phyloP scores from a whole-genome alignment of 192 early-diverging fungal genomes.

The Linnemannia exigua region DNA sequence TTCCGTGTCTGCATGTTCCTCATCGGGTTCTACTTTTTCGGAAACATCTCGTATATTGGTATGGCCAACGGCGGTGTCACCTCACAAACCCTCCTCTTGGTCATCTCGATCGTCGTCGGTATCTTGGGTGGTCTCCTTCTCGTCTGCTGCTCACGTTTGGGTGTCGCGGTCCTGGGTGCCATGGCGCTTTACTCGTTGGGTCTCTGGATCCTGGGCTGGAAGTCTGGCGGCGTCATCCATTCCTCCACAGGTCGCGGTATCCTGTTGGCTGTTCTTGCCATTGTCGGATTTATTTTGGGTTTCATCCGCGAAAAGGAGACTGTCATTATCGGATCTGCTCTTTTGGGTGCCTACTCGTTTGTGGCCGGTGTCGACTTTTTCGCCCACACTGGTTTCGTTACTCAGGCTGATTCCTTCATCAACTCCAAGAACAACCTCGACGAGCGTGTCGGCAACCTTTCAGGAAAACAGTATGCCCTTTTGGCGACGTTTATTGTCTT shows the following conservation, averaged over 20 bases:
- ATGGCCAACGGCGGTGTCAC: conserved; percentile 61
- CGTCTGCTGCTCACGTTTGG: conserved; percentile 50
- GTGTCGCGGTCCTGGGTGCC: conserved; percentile 53
- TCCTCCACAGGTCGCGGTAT: conserved; percentile 54
- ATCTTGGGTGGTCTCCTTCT: conserved; percentile 48
- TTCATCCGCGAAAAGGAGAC: conserved; percentile 44
- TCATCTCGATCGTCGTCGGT: conserved; percentile 56
- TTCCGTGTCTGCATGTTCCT: conserved; percentile 38
- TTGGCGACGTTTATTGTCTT: conserved; percentile 37
- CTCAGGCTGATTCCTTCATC: conserved; percentile 40
- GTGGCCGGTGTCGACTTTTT: conserved; percentile 59
- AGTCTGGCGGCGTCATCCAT: conserved; percentile 41
- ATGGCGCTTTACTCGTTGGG: conserved; percentile 54
- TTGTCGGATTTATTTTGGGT: conserved; percentile 48
- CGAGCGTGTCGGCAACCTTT: conserved; percentile 16
- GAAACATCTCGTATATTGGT: conserved; percentile 53
- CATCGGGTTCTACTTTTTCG: conserved; percentile 57
- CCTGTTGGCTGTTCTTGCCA: conserved; percentile 48
- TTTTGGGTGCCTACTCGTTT: conserved; percentile 57
- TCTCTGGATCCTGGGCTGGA: conserved; percentile 64
- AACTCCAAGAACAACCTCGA: conserved; percentile 46
- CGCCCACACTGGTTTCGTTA: conserved; percentile 58
- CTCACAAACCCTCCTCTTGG: conserved; percentile 49
- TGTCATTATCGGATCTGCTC: conserved; percentile 43
- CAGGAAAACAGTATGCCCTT: conserved; percentile 37